Percentiles rank a stretch among this genome's conserved stretches.
phyloP scores from a whole-genome alignment of 495 filamentous ascomycete species.

The Chaetomidium leptoderma region DNA sequence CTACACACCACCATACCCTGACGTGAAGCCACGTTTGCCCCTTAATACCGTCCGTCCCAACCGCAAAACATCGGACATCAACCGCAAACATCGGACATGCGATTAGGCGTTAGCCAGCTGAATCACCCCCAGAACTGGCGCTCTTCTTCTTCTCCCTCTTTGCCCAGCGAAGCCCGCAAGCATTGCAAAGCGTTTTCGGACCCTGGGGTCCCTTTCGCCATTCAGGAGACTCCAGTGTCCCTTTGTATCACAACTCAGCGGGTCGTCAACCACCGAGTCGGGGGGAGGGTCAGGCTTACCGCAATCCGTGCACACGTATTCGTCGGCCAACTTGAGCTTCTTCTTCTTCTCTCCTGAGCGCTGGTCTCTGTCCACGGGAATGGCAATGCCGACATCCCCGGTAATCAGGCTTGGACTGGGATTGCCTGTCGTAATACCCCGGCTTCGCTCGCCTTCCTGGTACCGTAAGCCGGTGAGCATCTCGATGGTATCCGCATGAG shows the following conservation, averaged over 20 bases:
- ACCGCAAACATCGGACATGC: too few species aligned
- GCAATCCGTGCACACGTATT: slow-evolving; percentile 96
- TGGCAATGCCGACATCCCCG: slow-evolving; percentile 81
- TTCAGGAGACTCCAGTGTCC: slow-evolving; percentile 85
- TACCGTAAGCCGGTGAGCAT: slow-evolving; percentile 89
- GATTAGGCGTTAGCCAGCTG: too few species aligned
- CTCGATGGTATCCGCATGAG: slow-evolving; percentile 84
- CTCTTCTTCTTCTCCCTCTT: slow-evolving; percentile 70
- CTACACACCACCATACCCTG: too few species aligned
- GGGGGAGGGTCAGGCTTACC: slow-evolving; percentile 42
- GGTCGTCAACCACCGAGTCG: background rate
- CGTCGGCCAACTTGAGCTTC: slow-evolving; percentile 82
- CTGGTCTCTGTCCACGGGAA: slow-evolving; percentile 67
- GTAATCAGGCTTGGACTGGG: slow-evolving; percentile 73
- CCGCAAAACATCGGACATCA: too few species aligned
- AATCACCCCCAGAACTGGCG: slow-evolving; percentile 19
- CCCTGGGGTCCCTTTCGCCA: slow-evolving; percentile 94
- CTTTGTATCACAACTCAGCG: slow-evolving; percentile 27
- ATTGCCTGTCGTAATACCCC: slow-evolving; percentile 83
- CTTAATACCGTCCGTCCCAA: too few species aligned
- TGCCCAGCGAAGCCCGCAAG: slow-evolving; percentile 84
- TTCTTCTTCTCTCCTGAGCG: slow-evolving; percentile 75
- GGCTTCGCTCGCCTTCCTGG: slow-evolving; percentile 80
- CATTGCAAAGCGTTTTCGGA: slow-evolving; percentile 96
- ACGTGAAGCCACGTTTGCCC: too few species aligned